These are phyloP conservation scores for Gossypium trilobum DNA, from an alignment of 441 rosid species.

Conservation along the genomic window DNA sequence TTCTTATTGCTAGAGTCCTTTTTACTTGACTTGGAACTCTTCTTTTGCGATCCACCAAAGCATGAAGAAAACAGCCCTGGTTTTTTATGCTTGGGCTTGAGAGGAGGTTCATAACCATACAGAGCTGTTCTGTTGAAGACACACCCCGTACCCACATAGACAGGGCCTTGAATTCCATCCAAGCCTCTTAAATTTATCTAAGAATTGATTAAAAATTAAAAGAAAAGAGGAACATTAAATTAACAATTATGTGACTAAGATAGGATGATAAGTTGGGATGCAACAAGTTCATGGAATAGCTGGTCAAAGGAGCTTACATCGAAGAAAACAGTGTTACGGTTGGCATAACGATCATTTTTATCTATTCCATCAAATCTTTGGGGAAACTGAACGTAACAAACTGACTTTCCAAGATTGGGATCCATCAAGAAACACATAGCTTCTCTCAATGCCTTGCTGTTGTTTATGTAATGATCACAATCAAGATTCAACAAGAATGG, in stretches of 20 bases:
- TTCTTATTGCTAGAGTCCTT: slow-evolving; percentile 72
- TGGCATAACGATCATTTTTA: slow-evolving; percentile 84
- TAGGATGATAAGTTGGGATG: not conserved
- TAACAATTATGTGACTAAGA: not conserved
- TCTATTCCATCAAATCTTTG: slow-evolving; percentile 98
- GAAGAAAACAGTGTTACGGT: slow-evolving; percentile 89
- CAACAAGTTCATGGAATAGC: not conserved
- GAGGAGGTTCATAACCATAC: slow-evolving; percentile 91
- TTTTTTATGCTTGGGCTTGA: slow-evolving; percentile 70
- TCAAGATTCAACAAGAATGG: slow-evolving; percentile 97
- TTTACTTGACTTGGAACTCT: slow-evolving; percentile 51
- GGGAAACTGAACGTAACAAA: slow-evolving; percentile 95
- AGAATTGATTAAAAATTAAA: not conserved
- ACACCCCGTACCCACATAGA: slow-evolving; percentile 96
- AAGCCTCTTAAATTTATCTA: slow-evolving; percentile 95
- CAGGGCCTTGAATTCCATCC: slow-evolving; percentile 98
- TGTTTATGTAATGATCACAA: slow-evolving; percentile 95
- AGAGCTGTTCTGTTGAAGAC: slow-evolving; percentile 91
- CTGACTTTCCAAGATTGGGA: slow-evolving; percentile 88
- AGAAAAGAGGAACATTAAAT: not conserved
- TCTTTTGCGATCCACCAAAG: slow-evolving; percentile 80
- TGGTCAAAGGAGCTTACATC: slow-evolving; percentile 48
- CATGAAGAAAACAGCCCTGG: slow-evolving; percentile 60
- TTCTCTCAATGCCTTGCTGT: slow-evolving; percentile 91
- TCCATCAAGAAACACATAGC: slow-evolving; percentile 98